Percentiles rank a stretch among this genome's conserved stretches.
These are phyloP conservation scores for Nemania sp. DNA, from an alignment of 2,329 filamentous ascomycete genomes.

Conservation along the genomic window DNA sequence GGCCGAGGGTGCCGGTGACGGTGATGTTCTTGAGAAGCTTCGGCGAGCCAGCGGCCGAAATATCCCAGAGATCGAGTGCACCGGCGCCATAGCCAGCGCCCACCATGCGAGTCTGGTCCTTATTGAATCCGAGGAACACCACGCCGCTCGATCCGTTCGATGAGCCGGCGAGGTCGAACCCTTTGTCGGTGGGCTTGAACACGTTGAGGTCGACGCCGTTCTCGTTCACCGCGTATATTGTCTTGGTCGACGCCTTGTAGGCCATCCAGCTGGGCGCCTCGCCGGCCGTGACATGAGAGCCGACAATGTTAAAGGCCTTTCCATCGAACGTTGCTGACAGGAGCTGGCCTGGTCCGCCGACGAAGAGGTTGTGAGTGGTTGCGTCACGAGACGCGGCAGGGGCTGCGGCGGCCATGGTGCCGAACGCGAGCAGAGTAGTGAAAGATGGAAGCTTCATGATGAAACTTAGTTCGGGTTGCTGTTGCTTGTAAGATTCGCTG, in stretches of 20 bases:
- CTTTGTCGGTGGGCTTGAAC: conserved; percentile 43
- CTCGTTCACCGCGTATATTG: conserved; percentile 54
- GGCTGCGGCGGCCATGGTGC: conserved; percentile 32
- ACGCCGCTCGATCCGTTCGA: conserved; percentile 47
- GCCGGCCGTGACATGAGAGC: conserved; percentile 39
- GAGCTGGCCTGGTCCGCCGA: conserved; percentile 47
- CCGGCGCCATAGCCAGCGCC: conserved; percentile 48
- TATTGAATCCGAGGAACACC: conserved; percentile 53
- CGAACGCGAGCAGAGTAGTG: conserved; percentile 33
- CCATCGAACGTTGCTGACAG: conserved; percentile 48
- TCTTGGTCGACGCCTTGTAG: conserved; percentile 42
- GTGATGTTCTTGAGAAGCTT: conserved; percentile 45
- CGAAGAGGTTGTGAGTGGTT: conserved; percentile 41
- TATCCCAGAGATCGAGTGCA: conserved; percentile 52
- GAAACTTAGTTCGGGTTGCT: neutral
- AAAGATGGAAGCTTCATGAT: conserved; percentile 28
- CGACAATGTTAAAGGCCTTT: conserved; percentile 43
- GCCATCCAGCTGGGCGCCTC: conserved; percentile 51
- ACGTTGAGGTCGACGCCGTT: conserved; percentile 45
- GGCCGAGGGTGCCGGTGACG: conserved; percentile 41
- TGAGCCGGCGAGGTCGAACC: conserved; percentile 35
- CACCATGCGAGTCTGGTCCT: conserved; percentile 49
- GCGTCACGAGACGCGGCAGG: conserved; percentile 22
- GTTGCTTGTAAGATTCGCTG: conserved; percentile 2
- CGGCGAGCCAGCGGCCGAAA: conserved; percentile 39